Evolutionary conservation across 257 asterid genomes (phyloP), one percentile per base, ranked within the genome.

Genomic region (Lantana camara): DNA sequence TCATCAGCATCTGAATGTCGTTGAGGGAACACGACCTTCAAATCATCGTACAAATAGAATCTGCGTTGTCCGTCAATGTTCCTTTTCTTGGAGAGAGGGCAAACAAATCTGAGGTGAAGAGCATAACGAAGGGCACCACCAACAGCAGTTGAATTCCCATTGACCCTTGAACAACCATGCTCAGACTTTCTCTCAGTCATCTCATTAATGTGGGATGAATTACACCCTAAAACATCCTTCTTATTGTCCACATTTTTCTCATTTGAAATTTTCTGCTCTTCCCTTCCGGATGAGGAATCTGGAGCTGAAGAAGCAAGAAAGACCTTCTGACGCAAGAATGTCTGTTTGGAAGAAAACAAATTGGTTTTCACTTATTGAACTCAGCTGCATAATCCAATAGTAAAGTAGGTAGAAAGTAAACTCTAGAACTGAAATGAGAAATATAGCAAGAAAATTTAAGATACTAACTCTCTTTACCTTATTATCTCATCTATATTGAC

Each of bases 1-100:
- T 87, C 95, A 4, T 87, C 95, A 27, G 85, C 77, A 70, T 86
- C 91, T 19, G 89, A 79, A 68, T 86, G 95, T 3, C 95, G 90
- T 54, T 87, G 95, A 57, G 95, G 95, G 68, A 87, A 87, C 48
- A 87, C 95, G 45, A 80, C 92, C 67, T 68, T 84, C 71, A 87
- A 55, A 72, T 87, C 92, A 64, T 83, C 80, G 47, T 84, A 79
- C 53, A 87, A 60, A 78, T 84, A 87, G 67, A 87, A 84, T 69
- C 86, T 76, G 37, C 89, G 72, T 16, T 75, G 77, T 7, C 56
- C 79, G 59, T 58, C 40, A 3, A 16, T 62, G 38, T 62, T 64
- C 30, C 50, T 69, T 64, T 73, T 80, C 70, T 79, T 87, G 32
- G 68, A 47, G 34, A 46, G 68, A 47, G 84, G 82, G 64, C 89